Evolutionary conservation across 164 flowering plant species (phyloP).

Genomic region (Nelumbo lutea): DNA sequence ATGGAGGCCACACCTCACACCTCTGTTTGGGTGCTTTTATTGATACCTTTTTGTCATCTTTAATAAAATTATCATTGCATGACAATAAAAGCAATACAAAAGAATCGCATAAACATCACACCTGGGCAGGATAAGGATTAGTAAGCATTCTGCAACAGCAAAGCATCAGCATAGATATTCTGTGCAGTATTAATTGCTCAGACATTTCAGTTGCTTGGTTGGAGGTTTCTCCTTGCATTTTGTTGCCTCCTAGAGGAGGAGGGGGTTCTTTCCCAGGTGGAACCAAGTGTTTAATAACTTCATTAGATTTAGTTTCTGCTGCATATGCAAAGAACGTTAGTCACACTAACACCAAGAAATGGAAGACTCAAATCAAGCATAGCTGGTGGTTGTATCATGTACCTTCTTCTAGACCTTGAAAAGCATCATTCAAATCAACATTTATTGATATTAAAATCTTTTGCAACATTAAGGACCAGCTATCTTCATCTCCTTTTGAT

Average conservation of each 20-base stretch:
- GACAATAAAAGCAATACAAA: neutral
- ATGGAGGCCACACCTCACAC: too few species aligned
- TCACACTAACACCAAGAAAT: neutral
- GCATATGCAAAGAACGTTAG: constrained; percentile 1
- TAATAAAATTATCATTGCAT: too few species aligned
- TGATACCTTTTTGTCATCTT: too few species aligned
- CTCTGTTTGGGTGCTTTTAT: too few species aligned
- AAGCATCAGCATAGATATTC: constrained; percentile 43
- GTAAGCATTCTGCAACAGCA: constrained; percentile 67
- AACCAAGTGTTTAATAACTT: constrained; percentile 44
- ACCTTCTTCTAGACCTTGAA: constrained; percentile 90
- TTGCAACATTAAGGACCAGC: constrained; percentile 77
- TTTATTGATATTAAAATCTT: constrained; percentile 56
- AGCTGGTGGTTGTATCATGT: constrained; percentile 6
- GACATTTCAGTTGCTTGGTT: constrained; percentile 31
- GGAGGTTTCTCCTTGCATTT: constrained; percentile 19
- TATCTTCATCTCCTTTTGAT: constrained; percentile 69
- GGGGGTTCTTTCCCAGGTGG: constrained; percentile 74
- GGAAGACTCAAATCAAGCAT: neutral
- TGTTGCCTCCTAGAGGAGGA: constrained; percentile 53
- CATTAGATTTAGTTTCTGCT: constrained; percentile 49
- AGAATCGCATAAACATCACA: constrained; percentile 14
- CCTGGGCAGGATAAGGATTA: constrained; percentile 70
- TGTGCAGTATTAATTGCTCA: constrained; percentile 33
- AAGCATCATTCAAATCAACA: constrained; percentile 44